Base-by-base conservation (phyloP, 495 filamentous ascomycete species). In the Aspergillus sparsus region DNA sequence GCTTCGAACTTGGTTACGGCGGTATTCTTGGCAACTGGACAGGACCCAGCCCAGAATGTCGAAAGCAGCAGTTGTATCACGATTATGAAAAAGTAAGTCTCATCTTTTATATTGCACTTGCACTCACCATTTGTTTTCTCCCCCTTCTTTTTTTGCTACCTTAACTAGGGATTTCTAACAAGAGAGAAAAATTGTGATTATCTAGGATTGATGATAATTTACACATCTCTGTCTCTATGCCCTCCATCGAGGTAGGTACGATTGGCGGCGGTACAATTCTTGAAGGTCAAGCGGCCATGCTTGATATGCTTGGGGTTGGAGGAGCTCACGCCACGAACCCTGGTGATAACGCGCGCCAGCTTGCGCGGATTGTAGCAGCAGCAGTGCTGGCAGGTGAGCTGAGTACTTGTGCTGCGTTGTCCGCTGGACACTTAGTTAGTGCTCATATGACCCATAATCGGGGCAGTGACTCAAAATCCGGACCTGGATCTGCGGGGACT, bases 51-150 rank as follows among this genome's bases (percentile, higher is more conserved):
- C 7, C 92, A 96, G 74, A 89, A 90, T 57, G 89, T 96, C 1
- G 92, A 96, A 77, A 93, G 89, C 66, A 82, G 85, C 68, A 94
- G 93, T 69, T 95, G 91, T 75, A 95, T 96, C 62, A 94, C 91
- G 27, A 82, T 91, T 36, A 96, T 96, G 92, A 90, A 87, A 72
- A 96, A 93, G 92, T 96, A 82, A 81, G 90, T 81, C 18, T 5
- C 7, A 16, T 10, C 15, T 7, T 46, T 16, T 15, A 46, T 3
- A 15, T n/a, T 16, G 13, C 11, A 13, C 11, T 46, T 46, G 42
- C 21, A 27, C 21, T 27, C 21, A 27, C 21, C 21, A 27, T 27
- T 27, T n/a, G n/a, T n/a, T n/a, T 27, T 3, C 21, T 3, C 21
- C 3, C 21, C 21, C 21, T 3, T 27, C 21, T 3, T 3, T 27